phyloP scores from a whole-genome alignment of 768 basidiomycete genomes.

The Suillus americanus region DNA sequence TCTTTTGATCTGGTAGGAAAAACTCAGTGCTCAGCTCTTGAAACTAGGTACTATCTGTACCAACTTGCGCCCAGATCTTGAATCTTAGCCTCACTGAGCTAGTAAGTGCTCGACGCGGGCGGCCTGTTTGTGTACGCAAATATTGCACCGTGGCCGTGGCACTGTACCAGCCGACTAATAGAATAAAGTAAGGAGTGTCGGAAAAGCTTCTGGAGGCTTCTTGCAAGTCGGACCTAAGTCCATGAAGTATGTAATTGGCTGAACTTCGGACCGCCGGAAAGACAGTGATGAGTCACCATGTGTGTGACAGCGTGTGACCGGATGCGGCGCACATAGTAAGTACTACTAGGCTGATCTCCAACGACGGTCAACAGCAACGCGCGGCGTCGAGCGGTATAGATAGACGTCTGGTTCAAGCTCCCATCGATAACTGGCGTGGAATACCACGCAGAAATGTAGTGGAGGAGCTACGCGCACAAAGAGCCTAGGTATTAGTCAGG shows the following conservation, averaged over 20 bases:
- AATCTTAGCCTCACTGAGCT: not conserved
- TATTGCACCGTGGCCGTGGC: not conserved
- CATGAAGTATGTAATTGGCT: too few species aligned
- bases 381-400: too few species aligned
- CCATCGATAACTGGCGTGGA: not conserved
- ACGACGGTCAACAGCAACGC: too few species aligned
- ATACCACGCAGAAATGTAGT: not conserved
- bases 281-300: too few species aligned
- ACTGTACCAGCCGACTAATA: not conserved
- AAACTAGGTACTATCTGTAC: not conserved
- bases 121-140: too few species aligned
- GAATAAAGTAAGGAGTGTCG: not conserved
- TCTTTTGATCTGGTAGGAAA: not conserved
- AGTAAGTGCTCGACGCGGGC: too few species aligned
- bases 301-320: too few species aligned
- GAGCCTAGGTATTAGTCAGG: not conserved
- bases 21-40: too few species aligned
- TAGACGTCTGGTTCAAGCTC: not conserved
- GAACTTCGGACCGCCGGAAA: too few species aligned
- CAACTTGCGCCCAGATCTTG: not conserved
- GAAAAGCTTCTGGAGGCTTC: too few species aligned
- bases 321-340: too few species aligned
- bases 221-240: not conserved
- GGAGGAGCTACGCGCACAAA: not conserved
- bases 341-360: too few species aligned